These are phyloP conservation scores for Buddleja alternifolia DNA, from an alignment of 257 asterid species.

Conservation along the genomic window DNA sequence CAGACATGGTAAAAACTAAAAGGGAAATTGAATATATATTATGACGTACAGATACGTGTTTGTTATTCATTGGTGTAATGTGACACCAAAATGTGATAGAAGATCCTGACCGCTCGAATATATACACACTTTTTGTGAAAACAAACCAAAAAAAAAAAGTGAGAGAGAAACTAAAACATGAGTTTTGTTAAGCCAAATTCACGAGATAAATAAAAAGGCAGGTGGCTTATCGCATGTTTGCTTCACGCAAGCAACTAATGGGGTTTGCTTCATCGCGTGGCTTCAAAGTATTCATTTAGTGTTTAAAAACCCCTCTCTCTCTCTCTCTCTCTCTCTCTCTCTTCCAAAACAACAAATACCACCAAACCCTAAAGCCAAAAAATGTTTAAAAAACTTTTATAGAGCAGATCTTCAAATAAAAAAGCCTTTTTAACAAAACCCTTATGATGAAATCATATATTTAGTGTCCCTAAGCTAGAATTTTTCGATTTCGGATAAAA, in stretches of 20 bases:
- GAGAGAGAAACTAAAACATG: slow-evolving; percentile 40
- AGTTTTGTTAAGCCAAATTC: slow-evolving; percentile 55
- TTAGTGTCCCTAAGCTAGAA: neutral
- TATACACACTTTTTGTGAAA: slow-evolving; percentile 11
- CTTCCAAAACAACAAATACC: slow-evolving; percentile 38
- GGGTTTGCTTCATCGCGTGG: slow-evolving; percentile 98
- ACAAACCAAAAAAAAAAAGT: neutral
- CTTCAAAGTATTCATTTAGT: slow-evolving; percentile 82
- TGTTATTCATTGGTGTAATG: too few relatives aligned
- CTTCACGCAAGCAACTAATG: slow-evolving; percentile 99
- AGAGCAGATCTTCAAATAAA: neutral
- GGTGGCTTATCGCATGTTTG: slow-evolving; percentile 96
- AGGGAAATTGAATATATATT: too few relatives aligned
- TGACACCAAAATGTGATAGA: too few relatives aligned
- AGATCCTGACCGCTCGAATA: too few relatives aligned
- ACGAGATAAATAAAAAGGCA: slow-evolving; percentile 77
- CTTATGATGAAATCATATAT: slow-evolving; percentile 23
- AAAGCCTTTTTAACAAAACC: slow-evolving; percentile 36
- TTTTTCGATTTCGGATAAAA: neutral
- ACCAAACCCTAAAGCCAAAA: slow-evolving; percentile 65
- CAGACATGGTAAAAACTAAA: too few relatives aligned
- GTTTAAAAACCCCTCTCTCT: slow-evolving; percentile 35
- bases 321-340: slow-evolving; percentile 31
- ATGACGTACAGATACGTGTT: too few relatives aligned
- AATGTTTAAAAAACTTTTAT: slow-evolving; percentile 15